Conservation (phyloP, 2,329 filamentous ascomycete species). For the Penicillium sp. region DNA sequence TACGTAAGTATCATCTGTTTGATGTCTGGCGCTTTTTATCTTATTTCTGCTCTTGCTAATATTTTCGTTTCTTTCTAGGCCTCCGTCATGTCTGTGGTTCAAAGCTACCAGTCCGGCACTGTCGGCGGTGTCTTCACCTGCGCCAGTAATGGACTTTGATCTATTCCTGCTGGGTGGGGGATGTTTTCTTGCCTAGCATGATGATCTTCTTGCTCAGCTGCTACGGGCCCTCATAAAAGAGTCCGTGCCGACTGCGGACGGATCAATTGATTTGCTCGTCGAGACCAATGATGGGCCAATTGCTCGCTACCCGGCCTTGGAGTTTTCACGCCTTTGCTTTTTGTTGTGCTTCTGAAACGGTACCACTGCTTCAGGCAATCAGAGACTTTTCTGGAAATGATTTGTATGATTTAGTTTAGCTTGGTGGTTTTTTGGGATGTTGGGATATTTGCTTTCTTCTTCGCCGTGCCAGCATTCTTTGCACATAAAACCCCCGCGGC, state of each 20-base stretch:
- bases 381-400: not conserved
- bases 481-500: conserved; percentile 11
- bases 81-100: conserved; percentile 54
- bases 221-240: not conserved
- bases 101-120: conserved; percentile 65
- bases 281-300: not conserved
- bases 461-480: conserved; percentile 8
- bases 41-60: conserved; percentile 7
- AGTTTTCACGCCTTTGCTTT: not conserved
- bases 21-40: not conserved
- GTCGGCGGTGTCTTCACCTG: conserved; percentile 78
- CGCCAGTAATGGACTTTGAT: conserved; percentile 49
- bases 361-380: not conserved
- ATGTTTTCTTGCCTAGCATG: conserved; percentile 5
- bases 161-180: conserved; percentile 8
- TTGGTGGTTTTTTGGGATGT: not conserved
- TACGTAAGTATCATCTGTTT: conserved; percentile 55
- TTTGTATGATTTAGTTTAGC: not conserved
- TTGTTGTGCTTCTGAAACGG: not conserved
- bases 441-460: not conserved
- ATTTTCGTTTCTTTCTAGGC: conserved; percentile 31
- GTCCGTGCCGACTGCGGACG: not conserved
- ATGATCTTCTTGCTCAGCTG: conserved; percentile 1
- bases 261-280: conserved; percentile 6
- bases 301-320: not conserved